These are phyloP conservation scores for Cinchona pubescens DNA, from an alignment of 257 asterid genomes.

Conservation along the genomic window DNA sequence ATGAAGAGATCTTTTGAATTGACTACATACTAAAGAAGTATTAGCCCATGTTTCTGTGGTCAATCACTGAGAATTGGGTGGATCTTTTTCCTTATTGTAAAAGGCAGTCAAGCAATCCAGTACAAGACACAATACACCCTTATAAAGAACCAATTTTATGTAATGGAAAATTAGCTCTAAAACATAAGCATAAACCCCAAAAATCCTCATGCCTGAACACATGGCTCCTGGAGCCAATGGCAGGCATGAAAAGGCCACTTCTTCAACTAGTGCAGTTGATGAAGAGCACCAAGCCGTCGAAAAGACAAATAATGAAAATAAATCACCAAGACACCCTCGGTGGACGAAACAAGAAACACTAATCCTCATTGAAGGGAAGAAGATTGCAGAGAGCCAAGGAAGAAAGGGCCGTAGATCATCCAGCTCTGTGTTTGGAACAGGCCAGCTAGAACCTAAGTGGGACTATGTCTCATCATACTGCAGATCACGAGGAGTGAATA, in stretches of 20 bases:
- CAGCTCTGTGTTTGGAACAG: conserved; percentile 33
- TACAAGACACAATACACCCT: neutral
- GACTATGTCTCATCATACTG: conserved; percentile 61
- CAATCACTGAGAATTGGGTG: neutral
- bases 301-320: conserved; percentile 31
- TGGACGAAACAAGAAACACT: conserved; percentile 74
- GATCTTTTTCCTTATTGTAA: neutral
- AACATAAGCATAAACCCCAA: neutral
- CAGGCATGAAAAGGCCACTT: neutral
- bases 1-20: too few species aligned
- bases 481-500: conserved; percentile 49
- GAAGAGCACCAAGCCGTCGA: conserved; percentile 15
- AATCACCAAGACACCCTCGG: conserved; percentile 60
- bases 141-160: too few species aligned
- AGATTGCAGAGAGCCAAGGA: conserved; percentile 53
- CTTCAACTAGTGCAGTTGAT: neutral
- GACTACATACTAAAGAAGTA: too few species aligned
- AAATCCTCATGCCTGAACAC: neutral
- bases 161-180: neutral
- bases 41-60: neutral
- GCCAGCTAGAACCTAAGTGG: conserved; percentile 64
- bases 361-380: conserved; percentile 65
- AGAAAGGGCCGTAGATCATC: conserved; percentile 37
- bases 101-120: neutral
- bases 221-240: conserved; percentile 2